Base-by-base conservation (phyloP, 1,284 basidiomycete genomes). In the Naganishia liquefaciens region DNA sequence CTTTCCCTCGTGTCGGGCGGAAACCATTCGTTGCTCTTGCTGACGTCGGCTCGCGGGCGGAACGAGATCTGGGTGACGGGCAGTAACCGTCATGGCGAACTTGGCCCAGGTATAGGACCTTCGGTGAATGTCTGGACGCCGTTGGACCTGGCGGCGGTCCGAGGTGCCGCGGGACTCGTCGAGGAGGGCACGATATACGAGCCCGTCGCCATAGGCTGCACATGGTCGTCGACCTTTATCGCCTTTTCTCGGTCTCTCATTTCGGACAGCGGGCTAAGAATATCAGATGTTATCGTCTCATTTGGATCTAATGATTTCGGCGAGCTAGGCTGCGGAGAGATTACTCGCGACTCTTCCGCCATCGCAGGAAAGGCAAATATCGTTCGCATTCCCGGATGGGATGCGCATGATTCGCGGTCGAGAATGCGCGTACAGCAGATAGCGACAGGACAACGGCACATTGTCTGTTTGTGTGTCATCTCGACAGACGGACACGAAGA, bases 301-400 rank as follows among this genome's bases (percentile, higher is more conserved):
- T 85, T 90, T 80, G 92, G 92, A 0, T 83, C 86, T 1, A 83
- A 93, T 75, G 91, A 92, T 74, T 92, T 87, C 73, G 90, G 90
- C 3, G 87, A 88, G 72, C 82, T 91, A 39, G 91, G 89, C 1
- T 72, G 83, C 44, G 85, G 84, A 73, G 10, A 30, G 10, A 15
- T n/a, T n/a, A n/a, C n/a, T n/a, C n/a, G n/a, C 23, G 44, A 27
- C 33, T 10, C 30, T 11, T 30, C 46, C 5, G 27, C 51, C 40
- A 15, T 49, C 2, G 27, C 30, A 67, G 13, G 23, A 30, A 42
- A 27, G 17, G 62, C 54, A 2, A 42, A 25, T 21, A 40, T 63
- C 52, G 62, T 63, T 10, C 49, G 51, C 25, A 43, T 63, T 7
- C 62, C 62, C 2, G 60, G 51, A 2, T 54, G 53, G 51, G 50